Evolutionary conservation across 768 basidiomycete species (phyloP).

Genomic region (Tulasnella sp.): DNA sequence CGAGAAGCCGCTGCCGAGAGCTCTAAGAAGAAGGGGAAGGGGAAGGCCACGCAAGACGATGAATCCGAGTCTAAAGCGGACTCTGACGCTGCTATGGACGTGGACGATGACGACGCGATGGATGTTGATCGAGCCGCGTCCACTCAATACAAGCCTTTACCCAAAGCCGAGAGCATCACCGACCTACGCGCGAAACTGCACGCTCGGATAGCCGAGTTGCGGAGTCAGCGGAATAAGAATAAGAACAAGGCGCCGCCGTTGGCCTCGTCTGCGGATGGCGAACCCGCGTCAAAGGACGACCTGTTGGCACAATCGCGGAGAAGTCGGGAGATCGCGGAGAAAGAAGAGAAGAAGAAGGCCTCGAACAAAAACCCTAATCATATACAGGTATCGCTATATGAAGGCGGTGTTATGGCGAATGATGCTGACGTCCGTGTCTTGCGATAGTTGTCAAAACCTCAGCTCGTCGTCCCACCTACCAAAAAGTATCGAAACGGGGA

Average conservation of each 20-base stretch:
- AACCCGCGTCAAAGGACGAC: slow-evolving; percentile 43
- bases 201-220: slow-evolving; percentile 58
- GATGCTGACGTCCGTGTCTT: too few relatives aligned
- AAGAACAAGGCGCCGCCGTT: neutral
- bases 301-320: slow-evolving; percentile 71
- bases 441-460: slow-evolving; percentile 24
- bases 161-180: slow-evolving; percentile 47
- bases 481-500: slow-evolving; percentile 16
- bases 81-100: slow-evolving; percentile 27
- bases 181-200: slow-evolving; percentile 64
- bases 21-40: slow-evolving; percentile 28
- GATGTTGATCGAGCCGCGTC: slow-evolving; percentile 3
- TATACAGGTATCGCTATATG: neutral
- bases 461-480: slow-evolving; percentile 57
- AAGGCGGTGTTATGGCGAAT: too few relatives aligned
- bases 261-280: too few relatives aligned
- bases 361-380: slow-evolving; percentile 34
- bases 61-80: slow-evolving; percentile 21
- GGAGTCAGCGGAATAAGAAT: slow-evolving; percentile 27
- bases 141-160: slow-evolving; percentile 45
- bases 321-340: slow-evolving; percentile 79
- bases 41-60: slow-evolving; percentile 16
- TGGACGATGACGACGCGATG: slow-evolving; percentile 24
- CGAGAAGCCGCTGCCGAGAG: slow-evolving; percentile 35
- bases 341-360: slow-evolving; percentile 48